phyloP scores from a whole-genome alignment of 1,284 basidiomycete genomes.

The Microbotryum lychnidis-dioicae region DNA sequence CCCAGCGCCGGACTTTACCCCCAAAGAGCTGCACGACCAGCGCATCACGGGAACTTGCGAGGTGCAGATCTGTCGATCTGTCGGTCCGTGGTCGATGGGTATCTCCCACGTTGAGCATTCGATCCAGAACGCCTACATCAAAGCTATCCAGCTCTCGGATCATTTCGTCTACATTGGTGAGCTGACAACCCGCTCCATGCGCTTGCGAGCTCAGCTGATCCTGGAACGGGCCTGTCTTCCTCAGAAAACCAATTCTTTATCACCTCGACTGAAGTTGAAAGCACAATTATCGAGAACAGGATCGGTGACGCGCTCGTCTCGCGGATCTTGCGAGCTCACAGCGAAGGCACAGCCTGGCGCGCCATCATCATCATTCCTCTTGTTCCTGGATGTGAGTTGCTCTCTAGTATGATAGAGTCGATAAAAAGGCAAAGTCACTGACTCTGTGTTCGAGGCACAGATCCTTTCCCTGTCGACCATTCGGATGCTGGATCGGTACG shows the following conservation, averaged over 20 bases:
- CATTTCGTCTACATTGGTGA: conserved; percentile 72
- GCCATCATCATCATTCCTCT: conserved; percentile 89
- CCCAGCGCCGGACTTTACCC: conserved; percentile 85
- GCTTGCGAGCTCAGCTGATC: not conserved
- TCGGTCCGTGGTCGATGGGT: conserved; percentile 93
- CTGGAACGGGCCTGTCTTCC: conserved; percentile 35
- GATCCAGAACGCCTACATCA: conserved; percentile 32
- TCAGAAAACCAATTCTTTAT: conserved; percentile 97
- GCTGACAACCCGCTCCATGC: not conserved
- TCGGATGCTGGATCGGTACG: conserved; percentile 85
- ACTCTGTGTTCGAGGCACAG: not conserved
- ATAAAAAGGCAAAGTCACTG: not conserved
- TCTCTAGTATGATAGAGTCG: not conserved
- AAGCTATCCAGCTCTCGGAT: conserved; percentile 89
- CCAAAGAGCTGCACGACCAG: conserved; percentile 66
- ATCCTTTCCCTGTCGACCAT: conserved; percentile 87
- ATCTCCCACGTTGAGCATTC: conserved; percentile 83
- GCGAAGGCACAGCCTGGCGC: conserved; percentile 73
- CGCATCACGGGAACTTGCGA: conserved; percentile 94
- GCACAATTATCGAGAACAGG: conserved; percentile 79
- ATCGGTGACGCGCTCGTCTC: conserved; percentile 92
- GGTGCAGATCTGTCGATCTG: conserved; percentile 90
- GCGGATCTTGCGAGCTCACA: conserved; percentile 82
- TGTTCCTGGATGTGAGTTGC: conserved; percentile 61
- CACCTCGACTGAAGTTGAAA: conserved; percentile 82